Base-by-base conservation (phyloP, 129 eudicot genomes). In the Daucus carota region DNA sequence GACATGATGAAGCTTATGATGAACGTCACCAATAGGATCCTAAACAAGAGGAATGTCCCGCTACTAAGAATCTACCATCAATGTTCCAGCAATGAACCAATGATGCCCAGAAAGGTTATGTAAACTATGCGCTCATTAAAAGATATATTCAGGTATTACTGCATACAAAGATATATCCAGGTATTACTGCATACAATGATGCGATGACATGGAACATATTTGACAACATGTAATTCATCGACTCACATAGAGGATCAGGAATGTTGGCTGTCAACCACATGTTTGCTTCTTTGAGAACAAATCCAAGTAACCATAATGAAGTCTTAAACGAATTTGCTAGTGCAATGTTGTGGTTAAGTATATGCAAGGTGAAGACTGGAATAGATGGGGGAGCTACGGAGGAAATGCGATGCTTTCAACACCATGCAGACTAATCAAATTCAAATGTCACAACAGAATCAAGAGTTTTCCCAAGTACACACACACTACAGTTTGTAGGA, bases 341-440 rank as follows among this genome's bases (percentile, higher is more conserved):
- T 6, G 89, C 83, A 2, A 85, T 88, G 83, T 81, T 72, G 79
- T 85, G 85, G 73, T 76, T 79, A 12, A 85, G 88, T 67, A 12
- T 83, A 8, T 73, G 18, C 28, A 41, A 76, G 75, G 75, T 88
- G 17, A 78, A 75, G 79, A 80, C 86, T 12, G 92, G 83, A n/a
- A 76, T 76, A 3, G 63, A 83, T 44, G 8, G 92, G 92, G 76
- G 92, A 88, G 79, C 83, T 88, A 24, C 72, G 92, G 80, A 75
- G 69, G 54, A 83, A 84, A 54, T 88, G 90, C 74, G 92, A 85
- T 60, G n/a, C 73, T 43, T 79, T n/a, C 41, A 85, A 85, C 63
- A 16, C 72, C 41, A n/a, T 78, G 4, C 6, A 50, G 14, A 62
- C 68, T 12, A 4, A 24, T n/a, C 47, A 18, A 28, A 69, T 31